Conservation (phyloP, 1,284 basidiomycete genomes). For the Sanghuangporus weigelae region DNA sequence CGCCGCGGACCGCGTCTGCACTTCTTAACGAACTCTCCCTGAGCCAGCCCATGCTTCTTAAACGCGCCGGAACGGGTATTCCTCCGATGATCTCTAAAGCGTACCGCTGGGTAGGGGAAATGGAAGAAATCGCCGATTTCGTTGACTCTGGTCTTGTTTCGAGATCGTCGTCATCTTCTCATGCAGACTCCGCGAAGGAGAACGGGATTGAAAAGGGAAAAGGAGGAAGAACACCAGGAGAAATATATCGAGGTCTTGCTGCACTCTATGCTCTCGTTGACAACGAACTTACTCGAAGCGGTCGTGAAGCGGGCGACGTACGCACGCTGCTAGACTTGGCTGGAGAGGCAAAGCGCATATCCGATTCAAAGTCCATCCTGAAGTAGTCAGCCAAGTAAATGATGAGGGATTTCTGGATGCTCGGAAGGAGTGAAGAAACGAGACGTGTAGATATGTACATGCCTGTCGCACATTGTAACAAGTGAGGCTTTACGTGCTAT, state of each 20-base stretch:
- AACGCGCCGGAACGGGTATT: slow-evolving; percentile 34
- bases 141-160: slow-evolving; percentile 30
- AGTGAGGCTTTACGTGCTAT: no score
- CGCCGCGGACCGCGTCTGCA: slow-evolving; percentile 51
- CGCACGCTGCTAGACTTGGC: slow-evolving; percentile 42
- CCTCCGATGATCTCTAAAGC: slow-evolving; percentile 53
- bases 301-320: slow-evolving; percentile 32
- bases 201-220: background rate
- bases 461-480: no score
- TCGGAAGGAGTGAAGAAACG: no score
- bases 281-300: slow-evolving; percentile 31
- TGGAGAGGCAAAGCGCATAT: slow-evolving; percentile 31
- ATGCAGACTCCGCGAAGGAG: background rate
- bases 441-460: no score
- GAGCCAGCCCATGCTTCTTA: slow-evolving; percentile 42
- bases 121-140: slow-evolving; percentile 55
- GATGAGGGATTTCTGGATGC: background rate
- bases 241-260: slow-evolving; percentile 38
- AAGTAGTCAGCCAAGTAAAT: background rate
- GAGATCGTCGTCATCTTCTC: background rate
- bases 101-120: slow-evolving; percentile 56
- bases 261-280: slow-evolving; percentile 39
- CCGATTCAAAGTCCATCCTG: slow-evolving; percentile 18
- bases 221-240: slow-evolving; percentile 32
- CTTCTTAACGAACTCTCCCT: slow-evolving; percentile 41